A percentile compares a stretch with the other conserved stretches of the same genome.
Conservation (phyloP, 2,329 filamentous ascomycete species). For the Aspergillus pseudoviridinutans region DNA sequence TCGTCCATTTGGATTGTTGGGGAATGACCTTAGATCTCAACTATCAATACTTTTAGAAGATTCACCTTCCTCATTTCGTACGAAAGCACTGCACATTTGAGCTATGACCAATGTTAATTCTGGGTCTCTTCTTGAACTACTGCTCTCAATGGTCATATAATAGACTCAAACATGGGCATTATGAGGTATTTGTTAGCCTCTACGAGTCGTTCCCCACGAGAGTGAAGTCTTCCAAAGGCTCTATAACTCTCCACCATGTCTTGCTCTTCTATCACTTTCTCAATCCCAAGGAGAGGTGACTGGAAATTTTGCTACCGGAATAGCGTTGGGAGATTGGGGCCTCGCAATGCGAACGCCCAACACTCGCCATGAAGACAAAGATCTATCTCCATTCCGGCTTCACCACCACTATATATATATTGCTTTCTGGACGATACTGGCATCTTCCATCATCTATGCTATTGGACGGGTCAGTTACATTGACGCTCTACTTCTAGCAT, state of each 20-base stretch:
- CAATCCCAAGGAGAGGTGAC: neutral
- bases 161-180: neutral
- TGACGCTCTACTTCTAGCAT: conserved; percentile 79
- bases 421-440: conserved; percentile 64
- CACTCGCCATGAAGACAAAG: conserved; percentile 1
- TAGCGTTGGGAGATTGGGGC: neutral
- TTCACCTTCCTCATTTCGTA: neutral
- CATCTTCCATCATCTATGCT: conserved; percentile 69
- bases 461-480: conserved; percentile 64
- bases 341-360: neutral
- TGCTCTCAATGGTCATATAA: neutral
- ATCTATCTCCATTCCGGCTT: conserved; percentile 11
- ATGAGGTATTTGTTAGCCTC: conserved; percentile 6
- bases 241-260: neutral
- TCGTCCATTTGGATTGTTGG: neutral
- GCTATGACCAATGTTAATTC: neutral
- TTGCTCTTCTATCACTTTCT: neutral
- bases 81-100: neutral
- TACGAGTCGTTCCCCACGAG: neutral
- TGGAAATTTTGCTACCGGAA: neutral
- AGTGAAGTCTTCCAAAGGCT: neutral
- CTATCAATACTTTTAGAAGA: neutral
- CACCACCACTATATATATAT: conserved; percentile 64
- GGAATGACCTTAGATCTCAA: neutral
- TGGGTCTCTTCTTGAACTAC: neutral